Evolutionary conservation across 2,329 filamentous ascomycete genomes (phyloP).

Genomic region (Aspergillus eucalypticola): DNA sequence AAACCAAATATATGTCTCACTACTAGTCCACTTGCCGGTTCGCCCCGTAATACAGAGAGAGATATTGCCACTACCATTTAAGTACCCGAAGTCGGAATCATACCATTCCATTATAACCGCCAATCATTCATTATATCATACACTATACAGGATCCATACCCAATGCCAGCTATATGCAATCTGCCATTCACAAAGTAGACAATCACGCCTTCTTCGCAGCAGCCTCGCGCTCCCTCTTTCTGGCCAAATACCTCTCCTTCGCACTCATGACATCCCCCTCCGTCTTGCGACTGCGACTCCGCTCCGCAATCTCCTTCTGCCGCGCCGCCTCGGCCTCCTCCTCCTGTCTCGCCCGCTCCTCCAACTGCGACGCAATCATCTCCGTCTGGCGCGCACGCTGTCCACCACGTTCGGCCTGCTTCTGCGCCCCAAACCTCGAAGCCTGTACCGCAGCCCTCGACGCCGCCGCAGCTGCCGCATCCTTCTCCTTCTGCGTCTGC

Average conservation of each 20-base stretch:
- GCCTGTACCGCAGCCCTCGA: conserved; percentile 20
- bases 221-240: conserved; percentile 57
- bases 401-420: conserved; percentile 42
- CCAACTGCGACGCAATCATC: conserved; percentile 62
- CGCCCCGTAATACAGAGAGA: background rate
- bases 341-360: conserved; percentile 56
- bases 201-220: conserved; percentile 27
- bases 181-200: background rate
- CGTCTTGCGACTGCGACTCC: conserved; percentile 61
- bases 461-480: conserved; percentile 20
- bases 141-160: background rate
- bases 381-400: conserved; percentile 59
- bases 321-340: conserved; percentile 60
- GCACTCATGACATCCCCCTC: conserved; percentile 60
- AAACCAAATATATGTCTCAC: background rate
- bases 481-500: conserved; percentile 17
- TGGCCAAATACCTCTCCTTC: conserved; percentile 61
- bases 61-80: background rate
- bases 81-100: background rate
- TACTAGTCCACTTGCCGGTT: too few relatives aligned
- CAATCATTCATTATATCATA: conserved; percentile 1
- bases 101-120: background rate
- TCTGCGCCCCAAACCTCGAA: conserved; percentile 27
- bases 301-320: conserved; percentile 54
- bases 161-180: background rate